phyloP scores from a whole-genome alignment of 2,329 filamentous ascomycete genomes.

The Trichophaea hybrida region DNA sequence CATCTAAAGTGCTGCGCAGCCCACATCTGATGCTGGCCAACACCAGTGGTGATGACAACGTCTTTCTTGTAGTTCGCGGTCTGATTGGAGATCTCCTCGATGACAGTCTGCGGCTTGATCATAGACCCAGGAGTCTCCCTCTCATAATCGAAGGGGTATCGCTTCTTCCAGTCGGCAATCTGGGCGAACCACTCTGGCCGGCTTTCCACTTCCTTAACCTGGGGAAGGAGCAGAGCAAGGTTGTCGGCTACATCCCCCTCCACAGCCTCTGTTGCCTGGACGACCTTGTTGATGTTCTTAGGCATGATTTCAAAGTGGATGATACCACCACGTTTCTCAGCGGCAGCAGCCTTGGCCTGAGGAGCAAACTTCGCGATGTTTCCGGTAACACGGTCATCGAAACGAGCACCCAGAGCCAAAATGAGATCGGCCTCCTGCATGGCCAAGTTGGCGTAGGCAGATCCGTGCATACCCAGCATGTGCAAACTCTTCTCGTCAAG shows the following conservation, averaged over 20 bases:
- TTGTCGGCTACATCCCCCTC: conserved; percentile 83
- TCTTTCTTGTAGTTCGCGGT: conserved; percentile 65
- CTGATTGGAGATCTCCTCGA: conserved; percentile 76
- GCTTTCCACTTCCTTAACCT: conserved; percentile 47
- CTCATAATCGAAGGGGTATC: conserved; percentile 80
- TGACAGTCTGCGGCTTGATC: conserved; percentile 90
- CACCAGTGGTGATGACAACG: conserved; percentile 82
- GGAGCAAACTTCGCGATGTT: conserved; percentile 79
- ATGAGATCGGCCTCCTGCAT: conserved; percentile 96
- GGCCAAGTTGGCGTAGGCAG: conserved; percentile 92
- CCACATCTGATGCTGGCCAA: conserved; percentile 99
- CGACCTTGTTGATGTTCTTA: conserved; percentile 99
- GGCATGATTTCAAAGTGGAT: conserved; percentile 97
- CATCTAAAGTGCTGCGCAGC: conserved; percentile 91
- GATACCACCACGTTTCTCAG: conserved; percentile 79
- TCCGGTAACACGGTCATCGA: conserved; percentile 87
- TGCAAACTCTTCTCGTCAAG: conserved; percentile 85
- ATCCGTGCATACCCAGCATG: conserved; percentile 98
- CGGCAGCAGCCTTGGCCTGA: conserved; percentile 67
- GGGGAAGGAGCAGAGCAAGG: conserved; percentile 57
- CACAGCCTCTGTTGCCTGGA: conserved; percentile 88
- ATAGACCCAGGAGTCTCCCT: conserved; percentile 57
- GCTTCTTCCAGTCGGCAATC: conserved; percentile 80
- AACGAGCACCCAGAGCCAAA: conserved; percentile 81
- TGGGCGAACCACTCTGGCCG: conserved; percentile 77